phyloP scores from a whole-genome alignment of 305 asterid genomes.

The Rubia balearica region DNA sequence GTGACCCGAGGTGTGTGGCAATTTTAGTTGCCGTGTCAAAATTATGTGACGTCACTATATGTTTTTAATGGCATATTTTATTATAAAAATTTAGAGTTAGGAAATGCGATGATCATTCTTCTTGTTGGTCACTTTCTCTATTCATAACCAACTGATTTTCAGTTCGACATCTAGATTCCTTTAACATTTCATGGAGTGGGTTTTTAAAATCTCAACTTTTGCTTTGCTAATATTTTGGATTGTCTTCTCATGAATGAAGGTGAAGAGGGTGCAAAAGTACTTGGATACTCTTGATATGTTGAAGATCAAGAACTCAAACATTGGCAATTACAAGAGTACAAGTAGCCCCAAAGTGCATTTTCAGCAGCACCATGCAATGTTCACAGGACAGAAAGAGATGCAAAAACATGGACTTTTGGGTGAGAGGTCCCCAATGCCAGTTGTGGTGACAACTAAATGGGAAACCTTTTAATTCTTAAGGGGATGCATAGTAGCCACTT shows the following conservation, averaged over 20 bases:
- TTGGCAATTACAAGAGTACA: constrained; percentile 19
- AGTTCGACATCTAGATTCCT: background rate
- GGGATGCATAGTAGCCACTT: background rate
- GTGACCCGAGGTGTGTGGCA: too few relatives aligned
- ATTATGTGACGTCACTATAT: too few relatives aligned
- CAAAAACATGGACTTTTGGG: constrained; percentile 29
- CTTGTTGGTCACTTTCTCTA: too few relatives aligned
- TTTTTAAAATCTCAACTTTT: too few relatives aligned
- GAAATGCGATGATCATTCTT: background rate
- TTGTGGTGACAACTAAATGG: constrained; percentile 63
- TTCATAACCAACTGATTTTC: background rate
- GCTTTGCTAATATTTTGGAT: background rate
- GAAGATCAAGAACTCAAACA: constrained; percentile 47
- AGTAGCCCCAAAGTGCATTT: constrained; percentile 17
- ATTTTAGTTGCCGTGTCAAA: too few relatives aligned
- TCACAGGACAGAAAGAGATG: constrained; percentile 20
- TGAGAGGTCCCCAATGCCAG: constrained; percentile 29
- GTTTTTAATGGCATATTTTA: too few relatives aligned
- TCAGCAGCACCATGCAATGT: constrained; percentile 27
- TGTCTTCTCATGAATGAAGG: constrained; percentile 35
- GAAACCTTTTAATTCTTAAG: constrained; percentile 44
- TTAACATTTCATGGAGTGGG: too few relatives aligned
- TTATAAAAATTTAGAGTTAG: too few relatives aligned
- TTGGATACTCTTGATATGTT: constrained; percentile 71
- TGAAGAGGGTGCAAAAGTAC: constrained; percentile 78